Percentiles rank a stretch among this genome's conserved stretches.
Evolutionary conservation across 1,284 basidiomycete genomes (phyloP).

Genomic region (Cystobasidium pallidum): DNA sequence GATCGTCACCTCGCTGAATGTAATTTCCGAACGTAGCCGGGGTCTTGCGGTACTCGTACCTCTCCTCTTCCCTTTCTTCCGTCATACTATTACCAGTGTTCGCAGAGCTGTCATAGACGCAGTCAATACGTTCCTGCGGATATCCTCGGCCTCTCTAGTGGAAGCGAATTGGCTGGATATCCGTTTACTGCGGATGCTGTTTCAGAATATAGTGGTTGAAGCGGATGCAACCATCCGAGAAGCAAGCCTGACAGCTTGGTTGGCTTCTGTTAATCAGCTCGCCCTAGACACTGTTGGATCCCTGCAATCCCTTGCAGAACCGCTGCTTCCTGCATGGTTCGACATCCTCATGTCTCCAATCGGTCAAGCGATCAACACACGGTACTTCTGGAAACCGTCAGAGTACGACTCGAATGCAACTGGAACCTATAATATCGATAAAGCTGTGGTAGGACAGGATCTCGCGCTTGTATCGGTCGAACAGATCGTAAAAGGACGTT

Average conservation of each 20-base stretch:
- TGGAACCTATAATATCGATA: conserved; percentile 91
- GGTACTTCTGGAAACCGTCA: conserved; percentile 70
- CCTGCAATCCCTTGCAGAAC: conserved; percentile 53
- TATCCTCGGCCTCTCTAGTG: conserved; percentile 62
- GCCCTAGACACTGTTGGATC: conserved; percentile 42
- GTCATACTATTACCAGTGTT: conserved; percentile 93
- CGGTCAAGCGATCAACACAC: conserved; percentile 74
- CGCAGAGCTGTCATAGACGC: conserved; percentile 92
- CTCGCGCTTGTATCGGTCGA: conserved; percentile 80
- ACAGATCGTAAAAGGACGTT: conserved; percentile 76
- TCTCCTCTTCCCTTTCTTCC: conserved; percentile 92
- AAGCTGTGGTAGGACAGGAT: conserved; percentile 91
- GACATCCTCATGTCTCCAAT: conserved; percentile 87
- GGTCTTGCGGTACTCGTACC: conserved; percentile 77
- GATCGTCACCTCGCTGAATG: not conserved
- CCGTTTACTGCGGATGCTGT: conserved; percentile 79
- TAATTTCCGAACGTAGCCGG: conserved; percentile 1
- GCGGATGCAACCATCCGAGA: conserved; percentile 82
- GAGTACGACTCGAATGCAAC: conserved; percentile 57
- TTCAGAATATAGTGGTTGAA: conserved; percentile 94
- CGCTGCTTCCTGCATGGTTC: conserved; percentile 68
- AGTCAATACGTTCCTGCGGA: conserved; percentile 79
- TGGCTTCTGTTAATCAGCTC: conserved; percentile 67
- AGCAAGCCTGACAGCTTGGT: conserved; percentile 78
- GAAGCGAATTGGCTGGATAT: conserved; percentile 76